These are phyloP conservation scores for Metarhizium robertsii DNA, from an alignment of 2,329 filamentous ascomycete species.

Conservation along the genomic window DNA sequence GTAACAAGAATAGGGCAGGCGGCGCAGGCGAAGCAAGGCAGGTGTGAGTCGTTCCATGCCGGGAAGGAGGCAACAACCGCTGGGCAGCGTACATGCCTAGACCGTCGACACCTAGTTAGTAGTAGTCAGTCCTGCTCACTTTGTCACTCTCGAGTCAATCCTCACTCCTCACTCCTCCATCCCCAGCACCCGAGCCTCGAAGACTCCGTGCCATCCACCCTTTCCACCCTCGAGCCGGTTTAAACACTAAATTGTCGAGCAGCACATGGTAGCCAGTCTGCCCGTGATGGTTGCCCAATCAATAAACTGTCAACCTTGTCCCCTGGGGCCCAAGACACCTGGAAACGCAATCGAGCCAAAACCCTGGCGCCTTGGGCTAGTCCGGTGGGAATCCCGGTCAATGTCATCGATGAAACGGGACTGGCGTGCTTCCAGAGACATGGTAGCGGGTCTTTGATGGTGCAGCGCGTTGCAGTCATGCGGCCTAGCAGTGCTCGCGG, in stretches of 20 bases:
- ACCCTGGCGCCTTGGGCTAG: constrained; percentile 1
- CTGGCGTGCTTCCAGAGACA: constrained; percentile 7
- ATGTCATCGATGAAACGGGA: constrained; percentile 4
- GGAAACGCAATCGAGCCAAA: constrained; percentile 1
- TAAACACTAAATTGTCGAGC: not conserved
- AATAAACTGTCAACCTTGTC: not conserved
- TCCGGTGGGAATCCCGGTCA: constrained; percentile 1
- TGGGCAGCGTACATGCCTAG: not conserved
- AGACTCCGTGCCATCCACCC: not conserved
- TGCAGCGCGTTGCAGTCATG: not conserved
- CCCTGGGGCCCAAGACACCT: not conserved
- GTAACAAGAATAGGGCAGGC: not conserved
- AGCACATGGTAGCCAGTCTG: not conserved
- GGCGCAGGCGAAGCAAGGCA: not conserved
- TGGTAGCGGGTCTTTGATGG: constrained; percentile 1
- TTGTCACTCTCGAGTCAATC: not conserved
- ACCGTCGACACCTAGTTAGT: no score
- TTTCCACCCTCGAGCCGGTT: not conserved
- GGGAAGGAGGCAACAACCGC: not conserved
- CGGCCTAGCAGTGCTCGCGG: no score
- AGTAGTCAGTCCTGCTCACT: not conserved
- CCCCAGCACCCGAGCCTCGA: not conserved
- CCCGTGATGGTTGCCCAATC: not conserved
- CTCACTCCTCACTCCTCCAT: not conserved
- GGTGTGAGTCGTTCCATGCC: not conserved